Evolutionary conservation across 164 flowering plant genomes (phyloP).

Genomic region (Piper longum): DNA sequence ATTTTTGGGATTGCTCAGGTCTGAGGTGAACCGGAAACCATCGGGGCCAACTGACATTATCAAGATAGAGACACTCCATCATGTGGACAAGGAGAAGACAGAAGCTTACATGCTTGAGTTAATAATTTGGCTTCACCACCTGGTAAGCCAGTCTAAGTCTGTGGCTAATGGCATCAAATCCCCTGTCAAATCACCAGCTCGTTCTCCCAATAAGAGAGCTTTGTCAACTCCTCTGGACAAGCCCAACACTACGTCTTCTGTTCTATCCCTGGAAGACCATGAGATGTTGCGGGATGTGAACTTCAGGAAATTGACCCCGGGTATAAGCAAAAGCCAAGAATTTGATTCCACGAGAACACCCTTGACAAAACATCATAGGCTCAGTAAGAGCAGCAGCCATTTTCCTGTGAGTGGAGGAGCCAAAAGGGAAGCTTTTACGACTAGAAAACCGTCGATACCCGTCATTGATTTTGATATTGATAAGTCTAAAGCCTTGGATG

Average conservation of each 20-base stretch:
- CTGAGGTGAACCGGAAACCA: constrained; percentile 57
- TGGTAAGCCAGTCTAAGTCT: constrained; percentile 48
- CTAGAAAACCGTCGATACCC: constrained; percentile 38
- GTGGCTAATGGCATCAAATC: constrained; percentile 38
- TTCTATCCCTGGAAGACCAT: constrained; percentile 57
- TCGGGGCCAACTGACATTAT: constrained; percentile 54
- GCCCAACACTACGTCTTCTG: constrained; percentile 25
- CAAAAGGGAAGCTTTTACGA: constrained; percentile 28
- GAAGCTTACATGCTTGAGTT: constrained; percentile 72
- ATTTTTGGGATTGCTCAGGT: constrained; percentile 23
- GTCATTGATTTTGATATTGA: constrained; percentile 71
- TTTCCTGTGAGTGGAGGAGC: constrained; percentile 44
- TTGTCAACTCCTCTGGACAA: constrained; percentile 20
- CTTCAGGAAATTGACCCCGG: constrained; percentile 68
- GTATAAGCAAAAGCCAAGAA: constrained; percentile 91
- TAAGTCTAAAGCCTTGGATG: constrained; percentile 74
- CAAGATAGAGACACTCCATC: constrained; percentile 80
- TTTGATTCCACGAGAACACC: constrained; percentile 41
- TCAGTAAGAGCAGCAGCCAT: constrained; percentile 76
- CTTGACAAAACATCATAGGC: constrained; percentile 35
- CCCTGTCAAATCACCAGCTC: constrained; percentile 65
- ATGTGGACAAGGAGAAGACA: constrained; percentile 86
- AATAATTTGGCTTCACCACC: constrained; percentile 84
- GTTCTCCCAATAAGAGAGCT: constrained; percentile 38
- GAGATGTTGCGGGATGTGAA: constrained; percentile 72